These are phyloP conservation scores for Volvariella surrecta DNA, from an alignment of 1,284 basidiomycete species.

Conservation along the genomic window DNA sequence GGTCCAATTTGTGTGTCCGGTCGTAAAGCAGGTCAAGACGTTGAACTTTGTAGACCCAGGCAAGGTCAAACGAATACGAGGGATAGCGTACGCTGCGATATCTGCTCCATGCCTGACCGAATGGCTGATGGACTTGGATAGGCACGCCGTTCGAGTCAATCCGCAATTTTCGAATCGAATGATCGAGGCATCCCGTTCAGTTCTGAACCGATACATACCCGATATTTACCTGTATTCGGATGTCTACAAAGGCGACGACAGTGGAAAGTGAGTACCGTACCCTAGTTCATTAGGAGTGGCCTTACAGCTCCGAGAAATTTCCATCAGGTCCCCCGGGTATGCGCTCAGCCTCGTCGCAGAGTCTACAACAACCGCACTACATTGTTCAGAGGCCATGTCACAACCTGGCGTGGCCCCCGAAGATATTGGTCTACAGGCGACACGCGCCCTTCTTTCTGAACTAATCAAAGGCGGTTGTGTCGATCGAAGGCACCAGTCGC, in stretches of 20 bases:
- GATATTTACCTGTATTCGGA: conserved; percentile 99
- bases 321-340: conserved; percentile 85
- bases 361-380: conserved; percentile 85
- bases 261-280: conserved; percentile 69
- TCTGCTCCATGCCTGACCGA: conserved; percentile 4
- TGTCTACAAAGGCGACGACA: conserved; percentile 96
- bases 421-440: conserved; percentile 81
- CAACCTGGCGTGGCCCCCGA: conserved; percentile 80
- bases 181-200: conserved; percentile 87
- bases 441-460: conserved; percentile 72
- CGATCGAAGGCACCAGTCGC: conserved; percentile 82
- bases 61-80: conserved; percentile 89
- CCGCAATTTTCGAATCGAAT: conserved; percentile 97
- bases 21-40: conserved; percentile 85
- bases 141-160: conserved; percentile 90
- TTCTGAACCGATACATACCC: conserved; percentile 94
- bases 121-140: conserved; percentile 19
- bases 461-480: conserved; percentile 84
- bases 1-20: conserved; percentile 87
- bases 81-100: conserved; percentile 70
- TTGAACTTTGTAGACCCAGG: conserved; percentile 89
- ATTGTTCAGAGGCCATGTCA: conserved; percentile 83
- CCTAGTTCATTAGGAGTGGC: not conserved
- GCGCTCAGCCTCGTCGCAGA: conserved; percentile 87
- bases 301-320: no score